A percentile compares a stretch with the other conserved stretches of the same genome.
Conservation (phyloP, 768 basidiomycete species). For the Agrocybe pediades region DNA sequence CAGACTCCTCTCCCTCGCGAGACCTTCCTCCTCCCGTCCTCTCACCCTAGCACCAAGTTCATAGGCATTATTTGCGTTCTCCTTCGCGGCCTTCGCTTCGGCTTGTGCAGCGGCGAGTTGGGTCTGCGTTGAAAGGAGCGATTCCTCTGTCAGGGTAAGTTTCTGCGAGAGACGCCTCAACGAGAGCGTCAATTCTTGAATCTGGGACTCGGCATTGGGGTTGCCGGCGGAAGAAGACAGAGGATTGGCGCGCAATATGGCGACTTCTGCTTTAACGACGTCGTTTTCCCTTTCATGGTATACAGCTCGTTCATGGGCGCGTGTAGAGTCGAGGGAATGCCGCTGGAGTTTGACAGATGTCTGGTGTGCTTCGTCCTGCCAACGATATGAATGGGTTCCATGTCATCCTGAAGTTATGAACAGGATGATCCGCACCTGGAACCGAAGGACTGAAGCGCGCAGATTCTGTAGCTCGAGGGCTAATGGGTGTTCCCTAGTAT, state of each 20-base stretch:
- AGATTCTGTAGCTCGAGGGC: slow-evolving; percentile 47
- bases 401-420: slow-evolving; percentile 5
- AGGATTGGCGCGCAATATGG: slow-evolving; percentile 54
- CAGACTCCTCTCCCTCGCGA: slow-evolving; percentile 49
- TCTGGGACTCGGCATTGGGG: slow-evolving; percentile 31
- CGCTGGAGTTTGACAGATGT: slow-evolving; percentile 69
- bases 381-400: background rate
- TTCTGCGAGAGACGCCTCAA: slow-evolving; percentile 71
- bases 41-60: slow-evolving; percentile 55
- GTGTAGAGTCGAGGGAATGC: slow-evolving; percentile 54
- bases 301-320: slow-evolving; percentile 46
- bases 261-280: slow-evolving; percentile 55
- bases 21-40: slow-evolving; percentile 54
- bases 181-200: slow-evolving; percentile 63
- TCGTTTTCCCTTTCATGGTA: slow-evolving; percentile 63
- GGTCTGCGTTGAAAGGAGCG: slow-evolving; percentile 48
- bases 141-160: slow-evolving; percentile 59
- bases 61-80: slow-evolving; percentile 52
- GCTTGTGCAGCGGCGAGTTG: slow-evolving; percentile 46
- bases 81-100: slow-evolving; percentile 44
- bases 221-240: slow-evolving; percentile 35
- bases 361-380: slow-evolving; percentile 68
- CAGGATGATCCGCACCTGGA: slow-evolving; percentile 41
- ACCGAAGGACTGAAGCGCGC: slow-evolving; percentile 44
- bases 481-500: slow-evolving; percentile 42